These are phyloP conservation scores for Rhynchosporium graminicola DNA, from an alignment of 2,329 filamentous ascomycete genomes.

Conservation along the genomic window DNA sequence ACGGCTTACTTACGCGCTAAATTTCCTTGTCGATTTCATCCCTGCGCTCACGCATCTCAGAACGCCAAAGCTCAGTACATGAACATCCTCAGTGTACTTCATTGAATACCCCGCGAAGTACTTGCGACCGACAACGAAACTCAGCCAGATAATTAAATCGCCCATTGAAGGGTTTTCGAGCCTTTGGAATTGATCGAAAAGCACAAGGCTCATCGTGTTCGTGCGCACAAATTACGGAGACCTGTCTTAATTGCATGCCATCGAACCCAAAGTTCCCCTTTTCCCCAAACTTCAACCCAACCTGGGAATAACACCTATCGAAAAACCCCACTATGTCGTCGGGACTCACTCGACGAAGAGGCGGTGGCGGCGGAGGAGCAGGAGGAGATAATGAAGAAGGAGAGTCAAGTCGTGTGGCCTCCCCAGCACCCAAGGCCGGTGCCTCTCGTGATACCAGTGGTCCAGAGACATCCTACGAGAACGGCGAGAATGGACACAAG, in stretches of 20 bases:
- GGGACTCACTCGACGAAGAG: conserved; percentile 64
- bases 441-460: conserved; percentile 56
- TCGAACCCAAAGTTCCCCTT: conserved; percentile 31
- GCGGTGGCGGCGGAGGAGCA: conserved; percentile 65
- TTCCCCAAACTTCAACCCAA: conserved; percentile 28
- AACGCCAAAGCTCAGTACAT: conserved; percentile 9
- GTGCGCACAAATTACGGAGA: conserved; percentile 32
- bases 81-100: conserved; percentile 8
- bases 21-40: neutral
- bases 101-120: conserved; percentile 7
- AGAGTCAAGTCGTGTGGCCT: conserved; percentile 65
- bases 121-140: conserved; percentile 11
- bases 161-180: conserved; percentile 4
- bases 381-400: conserved; percentile 65
- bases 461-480: conserved; percentile 85
- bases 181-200: conserved; percentile 1
- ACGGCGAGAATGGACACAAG: conserved; percentile 93
- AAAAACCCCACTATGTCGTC: conserved; percentile 46
- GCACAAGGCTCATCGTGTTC: conserved; percentile 17
- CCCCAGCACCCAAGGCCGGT: conserved; percentile 64
- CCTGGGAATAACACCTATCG: conserved; percentile 27
- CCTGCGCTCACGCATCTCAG: neutral
- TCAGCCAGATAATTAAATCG: neutral
- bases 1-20: no score
- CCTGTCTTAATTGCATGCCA: conserved; percentile 32